Percentiles rank a stretch among this genome's conserved stretches.
These are phyloP conservation scores for Lodderomyces elongisporus DNA, from an alignment of 1,139 yeast genomes.

Conservation along the genomic window DNA sequence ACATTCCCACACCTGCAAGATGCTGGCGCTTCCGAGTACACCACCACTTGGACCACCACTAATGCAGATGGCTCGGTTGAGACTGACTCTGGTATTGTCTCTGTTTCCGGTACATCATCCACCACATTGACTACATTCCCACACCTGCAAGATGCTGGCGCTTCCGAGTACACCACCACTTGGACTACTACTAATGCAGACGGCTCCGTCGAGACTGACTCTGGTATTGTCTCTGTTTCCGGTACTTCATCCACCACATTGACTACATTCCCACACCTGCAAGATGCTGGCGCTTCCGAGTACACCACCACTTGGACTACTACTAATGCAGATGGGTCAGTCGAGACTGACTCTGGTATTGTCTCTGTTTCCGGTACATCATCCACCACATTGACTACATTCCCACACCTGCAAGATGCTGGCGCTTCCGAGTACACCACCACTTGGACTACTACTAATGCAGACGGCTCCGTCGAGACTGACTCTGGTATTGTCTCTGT, in stretches of 20 bases:
- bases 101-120: conserved; percentile 6
- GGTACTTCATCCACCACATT: conserved; percentile 5
- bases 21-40: conserved; percentile 13
- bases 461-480: conserved; percentile 11
- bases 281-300: conserved; percentile 11
- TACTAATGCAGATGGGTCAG: conserved; percentile 5
- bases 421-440: conserved; percentile 13
- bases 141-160: conserved; percentile 2
- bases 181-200: conserved; percentile 14
- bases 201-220: conserved; percentile 14
- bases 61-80: conserved; percentile 14
- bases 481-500: conserved; percentile 14
- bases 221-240: conserved; percentile 6
- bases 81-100: conserved; percentile 5
- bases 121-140: conserved; percentile 8
- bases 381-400: conserved; percentile 3
- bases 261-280: conserved; percentile 3
- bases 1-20: conserved; percentile 10
- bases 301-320: conserved; percentile 6
- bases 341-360: conserved; percentile 6
- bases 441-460: conserved; percentile 12
- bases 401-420: conserved; percentile 3
- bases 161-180: conserved; percentile 16
- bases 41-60: conserved; percentile 16
- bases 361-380: conserved; percentile 5